A percentile compares a stretch with the other conserved stretches of the same genome.
Conservation (phyloP, 176 grass and related monocot species). For the Carex scoparia region DNA sequence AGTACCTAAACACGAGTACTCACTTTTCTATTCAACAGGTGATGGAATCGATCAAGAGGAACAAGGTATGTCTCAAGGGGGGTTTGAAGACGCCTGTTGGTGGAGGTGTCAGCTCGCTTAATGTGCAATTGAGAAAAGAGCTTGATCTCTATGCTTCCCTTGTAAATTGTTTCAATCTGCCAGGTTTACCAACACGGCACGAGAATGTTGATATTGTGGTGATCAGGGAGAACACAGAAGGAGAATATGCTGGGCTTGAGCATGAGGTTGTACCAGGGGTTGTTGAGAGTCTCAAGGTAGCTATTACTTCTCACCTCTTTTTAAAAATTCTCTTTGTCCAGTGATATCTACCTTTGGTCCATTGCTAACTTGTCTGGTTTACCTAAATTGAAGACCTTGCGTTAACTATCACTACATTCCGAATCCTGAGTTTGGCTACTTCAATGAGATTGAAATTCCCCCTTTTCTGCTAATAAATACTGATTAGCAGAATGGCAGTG, state of each 20-base stretch:
- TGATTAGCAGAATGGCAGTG: background rate
- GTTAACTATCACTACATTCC: background rate
- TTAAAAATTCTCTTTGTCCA: background rate
- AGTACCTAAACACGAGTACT: background rate
- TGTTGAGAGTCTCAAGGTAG: constrained; percentile 94
- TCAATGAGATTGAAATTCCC: background rate
- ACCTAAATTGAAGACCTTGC: background rate
- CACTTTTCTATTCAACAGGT: constrained; percentile 33
- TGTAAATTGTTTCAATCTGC: constrained; percentile 91
- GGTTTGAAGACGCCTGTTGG: constrained; percentile 77
- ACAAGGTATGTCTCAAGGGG: constrained; percentile 96
- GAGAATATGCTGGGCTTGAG: constrained; percentile 90
- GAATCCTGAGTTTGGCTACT: background rate
- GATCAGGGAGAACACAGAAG: constrained; percentile 98
- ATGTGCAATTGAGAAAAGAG: constrained; percentile 85
- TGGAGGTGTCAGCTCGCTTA: constrained; percentile 86
- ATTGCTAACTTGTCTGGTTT: background rate
- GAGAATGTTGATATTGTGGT: constrained; percentile 97
- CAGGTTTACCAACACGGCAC: constrained; percentile 76
- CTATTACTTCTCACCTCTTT: background rate
- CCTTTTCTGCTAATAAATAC: constrained; percentile 4
- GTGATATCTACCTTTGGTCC: background rate
- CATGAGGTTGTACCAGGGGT: constrained; percentile 96
- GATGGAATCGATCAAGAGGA: constrained; percentile 74
- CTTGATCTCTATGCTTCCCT: constrained; percentile 96